Conservation (phyloP, 306 rosid genomes). For the Parietaria judaica region DNA sequence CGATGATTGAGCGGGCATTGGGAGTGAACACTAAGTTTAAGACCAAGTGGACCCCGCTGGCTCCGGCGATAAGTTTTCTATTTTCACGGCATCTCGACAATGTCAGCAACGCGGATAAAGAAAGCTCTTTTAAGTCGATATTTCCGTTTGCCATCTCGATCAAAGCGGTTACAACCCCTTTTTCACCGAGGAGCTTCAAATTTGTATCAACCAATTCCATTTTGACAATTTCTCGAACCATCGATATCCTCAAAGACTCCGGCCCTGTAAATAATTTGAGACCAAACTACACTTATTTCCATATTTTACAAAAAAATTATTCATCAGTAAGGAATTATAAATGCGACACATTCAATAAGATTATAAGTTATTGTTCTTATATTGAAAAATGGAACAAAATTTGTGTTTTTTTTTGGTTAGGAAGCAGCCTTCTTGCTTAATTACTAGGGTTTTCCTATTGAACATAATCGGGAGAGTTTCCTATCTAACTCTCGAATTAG, state of each 20-base stretch:
- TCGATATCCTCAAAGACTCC: constrained; percentile 51
- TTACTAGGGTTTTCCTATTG: too few species aligned
- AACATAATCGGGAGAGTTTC: too few species aligned
- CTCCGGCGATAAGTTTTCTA: constrained; percentile 47
- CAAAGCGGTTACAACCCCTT: constrained; percentile 63
- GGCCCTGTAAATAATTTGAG: constrained; percentile 43
- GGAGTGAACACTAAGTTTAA: constrained; percentile 42
- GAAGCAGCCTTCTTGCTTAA: too few species aligned
- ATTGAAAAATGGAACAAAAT: too few species aligned
- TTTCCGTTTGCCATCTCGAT: constrained; percentile 53
- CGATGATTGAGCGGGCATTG: constrained; percentile 24
- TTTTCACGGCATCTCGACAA: constrained; percentile 46
- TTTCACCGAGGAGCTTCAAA: constrained; percentile 59
- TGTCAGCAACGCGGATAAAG: constrained; percentile 54
- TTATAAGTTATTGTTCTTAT: too few species aligned
- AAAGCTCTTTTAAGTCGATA: constrained; percentile 38
- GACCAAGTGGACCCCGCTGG: constrained; percentile 59
- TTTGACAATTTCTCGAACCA: constrained; percentile 42
- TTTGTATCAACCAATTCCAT: constrained; percentile 41
- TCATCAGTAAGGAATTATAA: not conserved
- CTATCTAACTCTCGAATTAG: too few species aligned
- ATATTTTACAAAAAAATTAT: constrained; percentile 2
- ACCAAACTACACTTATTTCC: constrained; percentile 11
- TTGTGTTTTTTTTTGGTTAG: too few species aligned
- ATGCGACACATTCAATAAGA: not conserved